Conservation (phyloP, 495 filamentous ascomycete genomes). For the Opeltia flavorubescens region DNA sequence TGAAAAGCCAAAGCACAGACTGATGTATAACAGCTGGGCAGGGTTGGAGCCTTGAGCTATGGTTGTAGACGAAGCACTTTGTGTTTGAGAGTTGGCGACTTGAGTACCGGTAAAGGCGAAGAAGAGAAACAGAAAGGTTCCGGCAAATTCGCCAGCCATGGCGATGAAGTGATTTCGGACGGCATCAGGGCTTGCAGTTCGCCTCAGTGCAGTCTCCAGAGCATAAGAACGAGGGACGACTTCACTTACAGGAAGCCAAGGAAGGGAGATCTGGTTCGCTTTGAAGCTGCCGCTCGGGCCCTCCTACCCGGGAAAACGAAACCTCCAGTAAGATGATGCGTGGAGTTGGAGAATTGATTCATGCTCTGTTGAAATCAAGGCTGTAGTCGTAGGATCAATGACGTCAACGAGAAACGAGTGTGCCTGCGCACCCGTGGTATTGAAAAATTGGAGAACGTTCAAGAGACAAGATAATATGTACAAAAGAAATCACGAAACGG, state of each 20-base stretch:
- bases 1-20: conserved; percentile 45
- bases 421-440: neutral
- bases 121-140: conserved; percentile 74
- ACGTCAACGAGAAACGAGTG: too few species aligned
- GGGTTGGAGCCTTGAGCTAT: conserved; percentile 5
- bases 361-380: neutral
- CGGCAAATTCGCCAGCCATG: conserved; percentile 55
- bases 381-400: neutral
- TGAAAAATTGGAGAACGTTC: neutral
- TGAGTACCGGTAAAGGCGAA: conserved; percentile 71
- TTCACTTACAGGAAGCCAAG: neutral
- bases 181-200: too few species aligned
- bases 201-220: too few species aligned
- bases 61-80: neutral
- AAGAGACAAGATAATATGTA: neutral
- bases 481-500: too few species aligned
- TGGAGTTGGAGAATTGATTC: neutral
- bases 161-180: conserved; percentile 36
- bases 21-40: conserved; percentile 33
- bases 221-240: too few species aligned
- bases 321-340: neutral
- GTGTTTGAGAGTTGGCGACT: conserved; percentile 19
- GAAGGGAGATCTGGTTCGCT: neutral
- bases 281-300: neutral
- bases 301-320: neutral